Conservation (phyloP, 2,329 filamentous ascomycete species). For the Talaromyces islandicus region DNA sequence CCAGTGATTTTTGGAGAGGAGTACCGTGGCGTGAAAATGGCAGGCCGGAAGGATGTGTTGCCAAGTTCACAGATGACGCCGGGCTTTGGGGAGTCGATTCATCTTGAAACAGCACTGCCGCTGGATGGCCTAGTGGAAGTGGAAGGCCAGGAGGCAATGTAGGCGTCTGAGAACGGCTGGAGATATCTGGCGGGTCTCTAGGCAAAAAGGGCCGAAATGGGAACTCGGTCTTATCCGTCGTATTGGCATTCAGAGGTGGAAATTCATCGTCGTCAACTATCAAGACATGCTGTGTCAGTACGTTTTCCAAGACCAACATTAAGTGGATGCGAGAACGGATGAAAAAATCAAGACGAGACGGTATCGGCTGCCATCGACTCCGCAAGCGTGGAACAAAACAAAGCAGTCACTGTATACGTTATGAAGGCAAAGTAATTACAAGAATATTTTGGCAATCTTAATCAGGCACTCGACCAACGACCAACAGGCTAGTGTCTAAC, state of each 20-base stretch:
- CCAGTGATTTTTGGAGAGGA: conserved; percentile 21
- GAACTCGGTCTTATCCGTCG: conserved; percentile 33
- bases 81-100: conserved; percentile 16
- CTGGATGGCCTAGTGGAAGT: conserved; percentile 35
- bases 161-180: conserved; percentile 31
- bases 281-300: conserved; percentile 21
- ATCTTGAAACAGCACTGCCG: conserved; percentile 24
- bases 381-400: conserved; percentile 16
- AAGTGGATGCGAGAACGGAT: neutral
- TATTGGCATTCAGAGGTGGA: conserved; percentile 36
- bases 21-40: conserved; percentile 25
- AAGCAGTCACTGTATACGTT: conserved; percentile 22
- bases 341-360: conserved; percentile 11
- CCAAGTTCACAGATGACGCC: conserved; percentile 16
- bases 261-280: conserved; percentile 44
- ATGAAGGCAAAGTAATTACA: conserved; percentile 30
- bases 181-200: conserved; percentile 22
- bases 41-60: conserved; percentile 17
- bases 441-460: conserved; percentile 17
- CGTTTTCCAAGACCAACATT: conserved; percentile 1
- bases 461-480: conserved; percentile 22
- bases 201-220: conserved; percentile 29
- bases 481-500: conserved; percentile 27
- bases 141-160: conserved; percentile 37
- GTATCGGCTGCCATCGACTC: conserved; percentile 13